Conservation (phyloP, 768 basidiomycete genomes). For the Calocera viscosa region DNA sequence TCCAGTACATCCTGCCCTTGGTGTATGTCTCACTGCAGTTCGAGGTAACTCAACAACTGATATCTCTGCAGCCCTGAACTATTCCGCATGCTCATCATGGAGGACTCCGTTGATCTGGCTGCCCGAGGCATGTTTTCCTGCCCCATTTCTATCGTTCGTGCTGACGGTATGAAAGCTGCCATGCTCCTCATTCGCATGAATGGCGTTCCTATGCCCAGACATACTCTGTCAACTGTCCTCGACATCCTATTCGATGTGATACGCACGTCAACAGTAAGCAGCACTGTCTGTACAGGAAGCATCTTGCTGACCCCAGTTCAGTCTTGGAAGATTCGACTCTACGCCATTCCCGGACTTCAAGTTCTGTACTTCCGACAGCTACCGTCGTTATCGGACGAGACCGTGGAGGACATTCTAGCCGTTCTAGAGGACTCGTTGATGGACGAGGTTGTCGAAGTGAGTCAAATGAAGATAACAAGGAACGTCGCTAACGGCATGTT, state of each 20-base stretch:
- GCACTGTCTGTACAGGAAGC: neutral
- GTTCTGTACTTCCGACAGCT: conserved; percentile 83
- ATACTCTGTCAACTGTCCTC: conserved; percentile 56
- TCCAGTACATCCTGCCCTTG: conserved; percentile 70
- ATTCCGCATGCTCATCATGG: conserved; percentile 49
- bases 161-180: conserved; percentile 53
- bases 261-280: conserved; percentile 54
- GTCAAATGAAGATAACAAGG: conserved; percentile 28
- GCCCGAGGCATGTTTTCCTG: neutral
- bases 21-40: conserved; percentile 30
- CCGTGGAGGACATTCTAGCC: conserved; percentile 69
- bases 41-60: conserved; percentile 3
- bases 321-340: conserved; percentile 82
- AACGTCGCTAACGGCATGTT: conserved; percentile 8
- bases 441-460: conserved; percentile 33
- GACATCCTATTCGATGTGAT: conserved; percentile 65
- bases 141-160: conserved; percentile 69
- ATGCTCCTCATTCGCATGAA: conserved; percentile 72
- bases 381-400: conserved; percentile 62
- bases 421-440: conserved; percentile 65
- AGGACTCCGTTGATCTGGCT: conserved; percentile 32
- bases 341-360: conserved; percentile 75
- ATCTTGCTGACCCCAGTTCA: conserved; percentile 23
- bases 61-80: conserved; percentile 46
- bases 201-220: conserved; percentile 63